Evolutionary conservation across 140 eudicot species (phyloP).

Genomic region (Cichorium intybus): DNA sequence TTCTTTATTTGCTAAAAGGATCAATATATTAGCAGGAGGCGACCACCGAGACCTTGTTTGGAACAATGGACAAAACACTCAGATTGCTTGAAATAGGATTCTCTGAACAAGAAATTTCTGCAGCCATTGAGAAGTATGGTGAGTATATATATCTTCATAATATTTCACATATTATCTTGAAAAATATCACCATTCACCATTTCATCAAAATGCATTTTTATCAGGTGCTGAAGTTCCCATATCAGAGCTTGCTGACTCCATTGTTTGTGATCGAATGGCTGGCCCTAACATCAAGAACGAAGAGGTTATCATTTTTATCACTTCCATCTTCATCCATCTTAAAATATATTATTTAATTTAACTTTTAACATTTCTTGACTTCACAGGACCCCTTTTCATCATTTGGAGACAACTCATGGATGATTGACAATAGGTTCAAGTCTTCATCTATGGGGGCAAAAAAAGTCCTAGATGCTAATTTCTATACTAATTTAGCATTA

Average conservation of each 20-base stretch:
- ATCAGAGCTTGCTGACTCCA: slow-evolving; percentile 63
- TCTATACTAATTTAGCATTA: slow-evolving; percentile 26
- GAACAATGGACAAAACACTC: slow-evolving; percentile 94
- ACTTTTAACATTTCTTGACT: slow-evolving; percentile 17
- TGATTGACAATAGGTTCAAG: slow-evolving; percentile 13
- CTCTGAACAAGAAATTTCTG: slow-evolving; percentile 72
- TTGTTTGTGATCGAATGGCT: slow-evolving; percentile 48
- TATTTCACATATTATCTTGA: neutral
- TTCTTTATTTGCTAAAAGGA: neutral
- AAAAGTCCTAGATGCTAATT: slow-evolving; percentile 25
- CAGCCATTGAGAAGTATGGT: slow-evolving; percentile 86
- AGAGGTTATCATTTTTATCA: slow-evolving; percentile 41
- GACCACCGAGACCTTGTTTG: slow-evolving; percentile 67
- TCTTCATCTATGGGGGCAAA: slow-evolving; percentile 31
- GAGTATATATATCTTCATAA: slow-evolving; percentile 27
- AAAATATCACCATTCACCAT: slow-evolving; percentile 1
- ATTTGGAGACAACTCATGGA: slow-evolving; percentile 21
- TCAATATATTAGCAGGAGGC: slow-evolving; percentile 42
- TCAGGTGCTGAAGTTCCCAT: slow-evolving; percentile 82
- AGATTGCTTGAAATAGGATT: slow-evolving; percentile 84
- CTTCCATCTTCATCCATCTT: neutral
- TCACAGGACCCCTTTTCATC: slow-evolving; percentile 40
- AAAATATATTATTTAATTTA: too few species aligned
- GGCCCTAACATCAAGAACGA: slow-evolving; percentile 26
- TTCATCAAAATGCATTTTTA: neutral